phyloP scores from a whole-genome alignment of 805 yeast species.

The Nakazawaea ishiwadae region DNA sequence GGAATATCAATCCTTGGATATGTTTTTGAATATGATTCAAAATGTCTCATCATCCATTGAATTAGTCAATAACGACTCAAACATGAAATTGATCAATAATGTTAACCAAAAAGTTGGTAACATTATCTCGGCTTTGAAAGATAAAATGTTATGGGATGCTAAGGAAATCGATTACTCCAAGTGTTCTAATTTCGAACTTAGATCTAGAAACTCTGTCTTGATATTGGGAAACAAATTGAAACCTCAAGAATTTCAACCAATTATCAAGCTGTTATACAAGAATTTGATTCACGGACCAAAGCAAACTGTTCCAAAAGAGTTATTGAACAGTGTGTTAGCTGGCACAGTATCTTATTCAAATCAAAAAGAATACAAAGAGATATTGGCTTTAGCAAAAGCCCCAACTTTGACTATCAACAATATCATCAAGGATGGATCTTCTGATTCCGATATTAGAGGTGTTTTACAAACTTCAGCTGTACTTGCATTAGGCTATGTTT shows the following conservation, averaged over 20 bases:
- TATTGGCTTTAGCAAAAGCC: slow-evolving; percentile 47
- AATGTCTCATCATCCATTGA: slow-evolving; percentile 24
- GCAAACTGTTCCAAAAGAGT: slow-evolving; percentile 44
- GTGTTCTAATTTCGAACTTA: slow-evolving; percentile 31
- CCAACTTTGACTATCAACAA: slow-evolving; percentile 40
- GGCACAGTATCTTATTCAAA: slow-evolving; percentile 29
- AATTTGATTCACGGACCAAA: slow-evolving; percentile 49
- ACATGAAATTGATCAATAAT: slow-evolving; percentile 1
- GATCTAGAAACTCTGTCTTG: slow-evolving; percentile 38
- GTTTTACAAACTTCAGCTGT: slow-evolving; percentile 46
- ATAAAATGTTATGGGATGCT: slow-evolving; percentile 34
- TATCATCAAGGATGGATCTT: slow-evolving; percentile 23
- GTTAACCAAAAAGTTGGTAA: slow-evolving; percentile 4
- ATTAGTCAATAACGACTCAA: slow-evolving; percentile 13
- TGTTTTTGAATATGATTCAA: slow-evolving; percentile 31
- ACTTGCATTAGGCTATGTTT: slow-evolving; percentile 47
- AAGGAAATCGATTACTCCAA: slow-evolving; percentile 18
- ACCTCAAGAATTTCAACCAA: slow-evolving; percentile 22
- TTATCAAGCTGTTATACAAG: slow-evolving; percentile 41
- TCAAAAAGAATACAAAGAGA: slow-evolving; percentile 55
- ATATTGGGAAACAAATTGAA: slow-evolving; percentile 30
- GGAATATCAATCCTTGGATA: slow-evolving; percentile 30
- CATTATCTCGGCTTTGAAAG: slow-evolving; percentile 17
- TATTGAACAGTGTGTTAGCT: slow-evolving; percentile 40
- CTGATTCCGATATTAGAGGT: slow-evolving; percentile 27